phyloP scores from a whole-genome alignment of 768 basidiomycete species.

The Boletales sp. region DNA sequence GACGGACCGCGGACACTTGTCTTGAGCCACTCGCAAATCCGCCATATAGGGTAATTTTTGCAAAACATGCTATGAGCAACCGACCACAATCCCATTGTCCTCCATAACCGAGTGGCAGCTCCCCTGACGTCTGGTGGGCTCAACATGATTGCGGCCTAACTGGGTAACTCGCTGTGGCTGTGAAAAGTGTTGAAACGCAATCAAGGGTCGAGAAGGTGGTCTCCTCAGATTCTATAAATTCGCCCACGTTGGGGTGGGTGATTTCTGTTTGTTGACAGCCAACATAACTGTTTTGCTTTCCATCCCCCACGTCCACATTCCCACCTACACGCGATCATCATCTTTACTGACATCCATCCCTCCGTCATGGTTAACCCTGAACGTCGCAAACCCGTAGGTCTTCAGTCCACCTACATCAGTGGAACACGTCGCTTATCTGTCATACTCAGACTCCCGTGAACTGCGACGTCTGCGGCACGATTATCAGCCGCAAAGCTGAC shows the following conservation, averaged over 20 bases:
- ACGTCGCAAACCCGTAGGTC: too few relatives aligned
- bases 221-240: conserved; percentile 17
- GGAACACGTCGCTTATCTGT: too few relatives aligned
- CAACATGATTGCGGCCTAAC: conserved; percentile 20
- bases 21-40: neutral
- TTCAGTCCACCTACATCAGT: too few relatives aligned
- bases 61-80: conserved; percentile 22
- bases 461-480: conserved; percentile 15
- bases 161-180: conserved; percentile 18
- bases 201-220: conserved; percentile 16
- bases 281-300: neutral
- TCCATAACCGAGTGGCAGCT: conserved; percentile 25
- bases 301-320: neutral
- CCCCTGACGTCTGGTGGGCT: neutral
- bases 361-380: too few relatives aligned
- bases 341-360: too few relatives aligned
- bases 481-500: conserved; percentile 24
- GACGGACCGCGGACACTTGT: neutral
- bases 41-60: conserved; percentile 2
- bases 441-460: neutral
- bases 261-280: neutral
- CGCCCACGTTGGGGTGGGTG: neutral
- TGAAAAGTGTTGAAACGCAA: conserved; percentile 23
- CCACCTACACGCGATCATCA: too few relatives aligned
- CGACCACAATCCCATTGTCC: conserved; percentile 6